A percentile compares a stretch with the other conserved stretches of the same genome.
Evolutionary conservation across 2,329 filamentous ascomycete genomes (phyloP).

Genomic region (Claviceps cyperi): DNA sequence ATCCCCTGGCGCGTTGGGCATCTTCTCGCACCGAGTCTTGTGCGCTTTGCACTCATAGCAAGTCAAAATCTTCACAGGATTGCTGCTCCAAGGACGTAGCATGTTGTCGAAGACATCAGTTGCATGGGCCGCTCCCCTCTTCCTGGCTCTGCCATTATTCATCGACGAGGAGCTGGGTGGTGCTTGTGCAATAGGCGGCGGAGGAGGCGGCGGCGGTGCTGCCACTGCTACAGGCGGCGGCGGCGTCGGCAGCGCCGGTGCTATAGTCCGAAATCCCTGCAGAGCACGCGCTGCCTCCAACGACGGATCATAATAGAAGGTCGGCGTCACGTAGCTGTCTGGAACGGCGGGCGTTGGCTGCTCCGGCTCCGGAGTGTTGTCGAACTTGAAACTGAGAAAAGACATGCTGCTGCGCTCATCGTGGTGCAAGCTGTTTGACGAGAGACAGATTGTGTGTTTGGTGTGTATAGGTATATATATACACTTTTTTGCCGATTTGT

Average conservation of each 20-base stretch:
- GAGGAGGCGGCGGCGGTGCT: no score
- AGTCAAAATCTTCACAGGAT: neutral
- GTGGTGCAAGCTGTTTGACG: neutral
- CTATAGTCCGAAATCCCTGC: neutral
- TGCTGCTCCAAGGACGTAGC: constrained; percentile 3
- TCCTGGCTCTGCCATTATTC: constrained; percentile 1
- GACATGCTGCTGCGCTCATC: constrained; percentile 5
- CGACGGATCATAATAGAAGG: neutral
- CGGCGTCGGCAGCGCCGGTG: no score
- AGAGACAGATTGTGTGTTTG: neutral
- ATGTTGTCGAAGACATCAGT: neutral
- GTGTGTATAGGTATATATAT: neutral
- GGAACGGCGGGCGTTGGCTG: neutral
- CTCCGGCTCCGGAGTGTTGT: constrained; percentile 1
- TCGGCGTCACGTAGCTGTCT: neutral
- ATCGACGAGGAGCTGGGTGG: neutral
- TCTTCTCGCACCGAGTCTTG: constrained; percentile 5
- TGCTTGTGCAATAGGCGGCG: no score
- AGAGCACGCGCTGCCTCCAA: neutral
- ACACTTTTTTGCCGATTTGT: neutral
- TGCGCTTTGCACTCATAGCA: constrained; percentile 3
- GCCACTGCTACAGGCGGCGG: no score
- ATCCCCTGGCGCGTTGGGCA: neutral
- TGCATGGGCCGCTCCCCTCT: neutral
- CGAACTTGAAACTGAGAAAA: constrained; percentile 5